Conservation (phyloP, 2,329 filamentous ascomycete genomes). For the Trichoderma asperellum region DNA sequence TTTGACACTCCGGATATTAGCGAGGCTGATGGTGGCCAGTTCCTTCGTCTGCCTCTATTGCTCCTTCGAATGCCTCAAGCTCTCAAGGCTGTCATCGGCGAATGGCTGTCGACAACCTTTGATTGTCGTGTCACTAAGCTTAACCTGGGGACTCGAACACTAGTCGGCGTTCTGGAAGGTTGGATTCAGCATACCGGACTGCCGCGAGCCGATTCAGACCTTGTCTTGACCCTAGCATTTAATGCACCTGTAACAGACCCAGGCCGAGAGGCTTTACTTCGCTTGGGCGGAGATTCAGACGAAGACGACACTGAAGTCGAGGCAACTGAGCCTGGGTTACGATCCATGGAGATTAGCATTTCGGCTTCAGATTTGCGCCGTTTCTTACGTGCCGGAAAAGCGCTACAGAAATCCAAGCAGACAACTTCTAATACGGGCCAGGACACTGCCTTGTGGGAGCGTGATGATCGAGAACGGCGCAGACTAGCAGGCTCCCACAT, state of each 20-base stretch:
- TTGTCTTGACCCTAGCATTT: conserved; percentile 57
- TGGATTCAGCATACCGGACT: conserved; percentile 52
- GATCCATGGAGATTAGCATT: conserved; percentile 57
- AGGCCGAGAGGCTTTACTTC: conserved; percentile 9
- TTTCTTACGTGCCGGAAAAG: conserved; percentile 50
- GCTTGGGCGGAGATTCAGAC: not conserved
- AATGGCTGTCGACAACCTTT: conserved; percentile 58
- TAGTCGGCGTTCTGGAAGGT: conserved; percentile 55
- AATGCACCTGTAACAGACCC: conserved; percentile 43
- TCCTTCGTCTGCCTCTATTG: conserved; percentile 56
- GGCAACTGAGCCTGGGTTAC: conserved; percentile 38
- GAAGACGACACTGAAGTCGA: conserved; percentile 32
- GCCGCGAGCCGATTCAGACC: conserved; percentile 46
- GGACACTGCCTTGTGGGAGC: conserved; percentile 36
- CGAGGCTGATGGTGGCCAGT: conserved; percentile 38
- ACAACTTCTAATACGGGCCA: conserved; percentile 25
- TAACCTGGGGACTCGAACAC: conserved; percentile 54
- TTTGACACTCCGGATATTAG: conserved; percentile 26
- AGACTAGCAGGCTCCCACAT: conserved; percentile 51
- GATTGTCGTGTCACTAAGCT: conserved; percentile 60
- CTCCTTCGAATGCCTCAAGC: conserved; percentile 60
- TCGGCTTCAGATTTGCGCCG: conserved; percentile 51
- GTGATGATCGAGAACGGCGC: conserved; percentile 46
- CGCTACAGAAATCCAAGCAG: conserved; percentile 12
- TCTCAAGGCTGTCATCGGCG: conserved; percentile 53